These are phyloP conservation scores for Lactarius akahatsu DNA, from an alignment of 768 basidiomycete genomes.

Conservation along the genomic window DNA sequence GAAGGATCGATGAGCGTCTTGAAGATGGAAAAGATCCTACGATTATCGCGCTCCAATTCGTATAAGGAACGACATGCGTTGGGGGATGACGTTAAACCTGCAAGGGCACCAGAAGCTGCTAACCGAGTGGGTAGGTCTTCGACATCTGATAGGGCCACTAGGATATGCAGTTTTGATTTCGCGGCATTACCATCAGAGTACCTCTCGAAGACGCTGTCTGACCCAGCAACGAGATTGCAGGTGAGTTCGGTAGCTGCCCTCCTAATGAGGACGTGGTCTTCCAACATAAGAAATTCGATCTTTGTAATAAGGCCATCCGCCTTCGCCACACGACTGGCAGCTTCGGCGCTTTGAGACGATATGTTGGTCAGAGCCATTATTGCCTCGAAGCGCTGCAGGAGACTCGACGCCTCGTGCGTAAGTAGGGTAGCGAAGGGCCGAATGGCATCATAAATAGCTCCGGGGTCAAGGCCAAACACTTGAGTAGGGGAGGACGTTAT, in stretches of 20 bases:
- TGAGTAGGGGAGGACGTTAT: slow-evolving; percentile 90
- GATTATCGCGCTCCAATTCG: slow-evolving; percentile 61
- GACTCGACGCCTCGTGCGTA: slow-evolving; percentile 61
- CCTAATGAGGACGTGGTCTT: slow-evolving; percentile 79
- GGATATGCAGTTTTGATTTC: slow-evolving; percentile 71
- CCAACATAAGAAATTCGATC: slow-evolving; percentile 72
- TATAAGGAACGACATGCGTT: slow-evolving; percentile 61
- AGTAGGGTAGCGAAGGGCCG: slow-evolving; percentile 76
- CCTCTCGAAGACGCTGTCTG: slow-evolving; percentile 70
- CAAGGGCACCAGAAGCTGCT: slow-evolving; percentile 90
- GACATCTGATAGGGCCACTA: slow-evolving; percentile 83
- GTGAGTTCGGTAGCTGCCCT: slow-evolving; percentile 88
- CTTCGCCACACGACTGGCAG: slow-evolving; percentile 65
- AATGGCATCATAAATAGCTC: slow-evolving; percentile 77
- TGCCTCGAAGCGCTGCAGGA: slow-evolving; percentile 87
- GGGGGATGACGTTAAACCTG: slow-evolving; percentile 66
- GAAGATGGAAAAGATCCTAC: slow-evolving; percentile 63
- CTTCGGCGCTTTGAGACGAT: slow-evolving; percentile 68
- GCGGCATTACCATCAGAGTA: slow-evolving; percentile 51
- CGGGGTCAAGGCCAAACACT: slow-evolving; percentile 84
- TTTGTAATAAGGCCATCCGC: slow-evolving; percentile 60
- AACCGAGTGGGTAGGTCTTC: slow-evolving; percentile 82
- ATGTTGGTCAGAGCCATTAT: slow-evolving; percentile 97
- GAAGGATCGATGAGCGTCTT: slow-evolving; percentile 66
- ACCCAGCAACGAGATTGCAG: slow-evolving; percentile 85